These are phyloP conservation scores for Coemansia sp. DNA, from an alignment of 192 early-diverging fungal genomes.

Conservation along the genomic window DNA sequence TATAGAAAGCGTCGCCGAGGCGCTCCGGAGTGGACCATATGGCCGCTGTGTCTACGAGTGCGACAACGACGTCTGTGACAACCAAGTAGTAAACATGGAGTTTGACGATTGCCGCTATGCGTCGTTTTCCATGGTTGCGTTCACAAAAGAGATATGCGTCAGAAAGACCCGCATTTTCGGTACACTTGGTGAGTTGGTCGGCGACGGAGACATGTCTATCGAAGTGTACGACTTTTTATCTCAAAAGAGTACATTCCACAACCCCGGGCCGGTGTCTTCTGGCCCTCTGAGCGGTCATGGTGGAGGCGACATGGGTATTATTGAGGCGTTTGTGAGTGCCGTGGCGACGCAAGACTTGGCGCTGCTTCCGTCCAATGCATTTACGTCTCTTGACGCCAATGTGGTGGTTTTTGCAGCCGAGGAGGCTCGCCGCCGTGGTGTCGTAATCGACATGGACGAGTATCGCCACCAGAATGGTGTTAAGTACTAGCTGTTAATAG, in stretches of 20 bases:
- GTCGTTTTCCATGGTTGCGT: constrained; percentile 60
- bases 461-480: constrained; percentile 5
- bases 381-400: constrained; percentile 6
- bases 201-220: constrained; percentile 51
- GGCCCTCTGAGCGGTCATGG: constrained; percentile 11
- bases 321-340: constrained; percentile 12
- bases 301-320: constrained; percentile 22
- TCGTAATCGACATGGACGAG: constrained; percentile 8
- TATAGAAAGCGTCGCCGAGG: constrained; percentile 52
- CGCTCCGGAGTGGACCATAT: constrained; percentile 57
- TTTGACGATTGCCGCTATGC: constrained; percentile 56
- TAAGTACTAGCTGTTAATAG: not conserved
- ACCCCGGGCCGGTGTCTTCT: not conserved
- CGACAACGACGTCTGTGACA: constrained; percentile 68
- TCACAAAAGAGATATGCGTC: constrained; percentile 56
- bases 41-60: constrained; percentile 68
- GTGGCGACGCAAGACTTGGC: constrained; percentile 1
- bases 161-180: constrained; percentile 58
- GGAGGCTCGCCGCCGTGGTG: constrained; percentile 14
- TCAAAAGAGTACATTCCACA: constrained; percentile 21
- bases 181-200: constrained; percentile 55
- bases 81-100: constrained; percentile 62
- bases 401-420: constrained; percentile 26
- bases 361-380: constrained; percentile 11
- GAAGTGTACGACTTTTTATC: constrained; percentile 51